Percentiles rank a stretch among this genome's conserved stretches.
phyloP scores from a whole-genome alignment of 1,139 yeast species.

The Pichia sp. region DNA sequence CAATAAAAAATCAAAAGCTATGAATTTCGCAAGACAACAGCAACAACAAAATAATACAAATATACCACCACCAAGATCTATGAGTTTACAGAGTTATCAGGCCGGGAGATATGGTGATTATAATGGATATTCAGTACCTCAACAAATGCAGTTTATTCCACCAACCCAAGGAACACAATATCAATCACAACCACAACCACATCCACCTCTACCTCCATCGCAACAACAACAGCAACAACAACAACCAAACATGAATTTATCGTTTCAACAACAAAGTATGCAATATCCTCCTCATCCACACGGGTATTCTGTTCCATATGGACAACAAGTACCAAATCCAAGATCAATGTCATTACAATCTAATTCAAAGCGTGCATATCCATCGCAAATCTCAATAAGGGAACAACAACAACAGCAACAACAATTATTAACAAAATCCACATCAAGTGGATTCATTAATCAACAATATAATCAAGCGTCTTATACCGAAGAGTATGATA shows the following conservation, averaged over 20 bases:
- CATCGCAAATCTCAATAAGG: too few species aligned
- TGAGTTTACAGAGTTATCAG: slow-evolving; percentile 43
- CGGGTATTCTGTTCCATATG: too few species aligned
- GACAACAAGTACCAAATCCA: slow-evolving; percentile 16
- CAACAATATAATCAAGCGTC: too few species aligned
- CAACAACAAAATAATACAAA: slow-evolving; percentile 1
- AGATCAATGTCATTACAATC: slow-evolving; percentile 28
- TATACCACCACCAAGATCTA: slow-evolving; percentile 41
- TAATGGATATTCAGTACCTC: slow-evolving; percentile 26
- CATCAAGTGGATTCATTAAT: not conserved
- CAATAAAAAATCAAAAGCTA: slow-evolving; percentile 51
- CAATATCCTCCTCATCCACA: too few species aligned
- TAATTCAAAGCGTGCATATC: not conserved
- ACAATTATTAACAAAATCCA: not conserved
- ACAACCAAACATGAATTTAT: not conserved
- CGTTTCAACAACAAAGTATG: too few species aligned
- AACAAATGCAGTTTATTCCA: slow-evolving; percentile 7
- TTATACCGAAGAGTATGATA: not conserved
- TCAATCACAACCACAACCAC: not conserved
- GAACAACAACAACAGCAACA: not conserved
- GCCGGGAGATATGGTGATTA: not conserved
- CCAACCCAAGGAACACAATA: too few species aligned
- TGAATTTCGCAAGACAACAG: slow-evolving; percentile 16
- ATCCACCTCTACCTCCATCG: not conserved
- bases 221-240: not conserved